These are phyloP conservation scores for Candida caryicola DNA, from an alignment of 805 yeast species.

Conservation along the genomic window DNA sequence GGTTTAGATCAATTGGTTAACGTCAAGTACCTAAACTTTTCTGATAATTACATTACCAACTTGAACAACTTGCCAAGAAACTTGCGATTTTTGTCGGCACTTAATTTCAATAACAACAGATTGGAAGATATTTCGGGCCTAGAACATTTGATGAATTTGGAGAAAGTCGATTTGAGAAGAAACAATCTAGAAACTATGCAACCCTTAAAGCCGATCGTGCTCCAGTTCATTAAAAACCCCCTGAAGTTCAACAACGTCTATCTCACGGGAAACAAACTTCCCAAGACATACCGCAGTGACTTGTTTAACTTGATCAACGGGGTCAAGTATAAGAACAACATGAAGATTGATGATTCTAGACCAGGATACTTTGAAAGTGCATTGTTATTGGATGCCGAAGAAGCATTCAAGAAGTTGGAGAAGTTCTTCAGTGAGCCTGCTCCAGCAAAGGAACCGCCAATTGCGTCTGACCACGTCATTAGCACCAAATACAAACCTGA, in stretches of 20 bases:
- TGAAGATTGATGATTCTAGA: constrained; percentile 57
- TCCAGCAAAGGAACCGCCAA: constrained; percentile 8
- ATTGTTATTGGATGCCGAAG: constrained; percentile 48
- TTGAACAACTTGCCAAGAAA: constrained; percentile 34
- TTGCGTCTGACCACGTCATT: not conserved
- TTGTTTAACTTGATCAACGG: constrained; percentile 57
- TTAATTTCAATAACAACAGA: constrained; percentile 51
- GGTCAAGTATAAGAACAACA: constrained; percentile 42
- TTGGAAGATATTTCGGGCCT: constrained; percentile 42
- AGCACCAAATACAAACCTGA: not conserved
- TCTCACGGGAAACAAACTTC: constrained; percentile 41
- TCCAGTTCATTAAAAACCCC: constrained; percentile 29
- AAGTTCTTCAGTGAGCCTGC: constrained; percentile 28
- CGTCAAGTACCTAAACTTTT: constrained; percentile 45
- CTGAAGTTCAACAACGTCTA: constrained; percentile 40
- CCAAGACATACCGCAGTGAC: constrained; percentile 50
- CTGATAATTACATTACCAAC: constrained; percentile 40
- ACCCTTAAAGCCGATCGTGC: constrained; percentile 33
- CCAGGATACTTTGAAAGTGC: constrained; percentile 64
- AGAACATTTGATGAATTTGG: constrained; percentile 41
- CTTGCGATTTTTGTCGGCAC: constrained; percentile 37
- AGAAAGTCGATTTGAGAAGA: constrained; percentile 53
- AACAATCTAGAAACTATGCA: constrained; percentile 39
- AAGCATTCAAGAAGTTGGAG: constrained; percentile 43
- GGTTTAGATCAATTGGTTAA: constrained; percentile 49